A percentile compares a stretch with the other conserved stretches of the same genome.
These are phyloP conservation scores for Dissoconium aciculare DNA, from an alignment of 2,329 filamentous ascomycete species.

Conservation along the genomic window DNA sequence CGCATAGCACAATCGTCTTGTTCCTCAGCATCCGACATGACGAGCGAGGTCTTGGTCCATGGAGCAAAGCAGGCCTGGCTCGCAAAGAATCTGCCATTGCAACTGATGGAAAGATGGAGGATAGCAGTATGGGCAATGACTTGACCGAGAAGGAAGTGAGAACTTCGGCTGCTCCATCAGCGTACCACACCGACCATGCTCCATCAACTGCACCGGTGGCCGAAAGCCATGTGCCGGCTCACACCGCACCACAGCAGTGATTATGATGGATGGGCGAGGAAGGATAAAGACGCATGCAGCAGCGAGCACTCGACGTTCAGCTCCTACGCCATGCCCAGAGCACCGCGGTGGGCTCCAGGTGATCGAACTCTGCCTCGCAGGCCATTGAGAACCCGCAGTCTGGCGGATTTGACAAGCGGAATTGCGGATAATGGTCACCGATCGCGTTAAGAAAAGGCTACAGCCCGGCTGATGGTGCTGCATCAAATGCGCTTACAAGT, in stretches of 20 bases:
- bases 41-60: conserved; percentile 24
- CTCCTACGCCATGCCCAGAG: too few relatives aligned
- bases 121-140: neutral
- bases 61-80: conserved; percentile 27
- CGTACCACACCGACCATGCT: too few relatives aligned
- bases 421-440: conserved; percentile 8
- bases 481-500: too few relatives aligned
- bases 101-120: conserved; percentile 5
- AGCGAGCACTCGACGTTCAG: conserved; percentile 8
- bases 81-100: conserved; percentile 3
- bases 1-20: conserved; percentile 26
- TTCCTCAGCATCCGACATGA: conserved; percentile 27
- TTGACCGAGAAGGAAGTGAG: conserved; percentile 1
- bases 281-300: conserved; percentile 1
- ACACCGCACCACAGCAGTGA: too few relatives aligned
- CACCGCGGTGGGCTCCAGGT: too few relatives aligned
- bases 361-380: too few relatives aligned
- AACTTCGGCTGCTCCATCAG: conserved; percentile 7
- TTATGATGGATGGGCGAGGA: too few relatives aligned
- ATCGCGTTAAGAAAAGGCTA: too few relatives aligned
- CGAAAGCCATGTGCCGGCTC: too few relatives aligned
- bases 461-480: too few relatives aligned
- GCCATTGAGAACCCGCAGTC: conserved; percentile 9
- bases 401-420: conserved; percentile 14
- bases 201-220: too few relatives aligned